Evolutionary conservation across 495 filamentous ascomycete genomes (phyloP).

Genomic region (Tuber aestivum): DNA sequence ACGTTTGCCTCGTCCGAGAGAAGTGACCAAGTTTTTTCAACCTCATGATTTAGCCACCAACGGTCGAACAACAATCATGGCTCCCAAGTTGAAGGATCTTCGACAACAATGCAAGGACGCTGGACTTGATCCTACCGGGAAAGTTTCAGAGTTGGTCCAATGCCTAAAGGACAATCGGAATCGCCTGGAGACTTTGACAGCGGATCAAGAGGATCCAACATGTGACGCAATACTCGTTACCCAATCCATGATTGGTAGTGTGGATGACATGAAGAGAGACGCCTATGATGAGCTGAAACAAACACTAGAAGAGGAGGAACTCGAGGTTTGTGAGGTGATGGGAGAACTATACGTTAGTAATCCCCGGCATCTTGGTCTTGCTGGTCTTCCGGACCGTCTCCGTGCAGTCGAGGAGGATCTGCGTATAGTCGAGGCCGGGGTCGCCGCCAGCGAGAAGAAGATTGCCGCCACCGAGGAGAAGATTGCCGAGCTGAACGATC

Average conservation of each 20-base stretch:
- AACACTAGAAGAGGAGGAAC: constrained; percentile 14
- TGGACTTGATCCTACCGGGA: background rate
- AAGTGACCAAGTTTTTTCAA: no score
- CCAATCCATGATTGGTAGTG: constrained; percentile 7
- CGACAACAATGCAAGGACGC: background rate
- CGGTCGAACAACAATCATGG: background rate
- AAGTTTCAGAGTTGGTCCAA: background rate
- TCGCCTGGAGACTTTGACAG: background rate
- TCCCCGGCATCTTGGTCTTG: constrained; percentile 8
- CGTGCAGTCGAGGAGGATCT: background rate
- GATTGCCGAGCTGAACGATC: background rate
- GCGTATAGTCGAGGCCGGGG: background rate
- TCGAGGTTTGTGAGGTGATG: constrained; percentile 9
- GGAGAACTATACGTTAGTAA: constrained; percentile 18
- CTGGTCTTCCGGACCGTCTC: background rate
- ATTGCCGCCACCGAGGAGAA: no score
- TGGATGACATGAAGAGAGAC: constrained; percentile 10
- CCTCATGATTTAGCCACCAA: background rate
- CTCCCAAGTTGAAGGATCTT: background rate
- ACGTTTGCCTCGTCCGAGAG: background rate
- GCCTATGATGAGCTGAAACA: constrained; percentile 15
- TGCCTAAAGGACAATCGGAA: background rate
- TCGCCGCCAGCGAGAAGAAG: no score
- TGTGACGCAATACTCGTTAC: constrained; percentile 22
- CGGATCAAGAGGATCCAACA: constrained; percentile 11